Evolutionary conservation across 1,284 basidiomycete genomes (phyloP).

Genomic region (Cystobasidium pallidum): DNA sequence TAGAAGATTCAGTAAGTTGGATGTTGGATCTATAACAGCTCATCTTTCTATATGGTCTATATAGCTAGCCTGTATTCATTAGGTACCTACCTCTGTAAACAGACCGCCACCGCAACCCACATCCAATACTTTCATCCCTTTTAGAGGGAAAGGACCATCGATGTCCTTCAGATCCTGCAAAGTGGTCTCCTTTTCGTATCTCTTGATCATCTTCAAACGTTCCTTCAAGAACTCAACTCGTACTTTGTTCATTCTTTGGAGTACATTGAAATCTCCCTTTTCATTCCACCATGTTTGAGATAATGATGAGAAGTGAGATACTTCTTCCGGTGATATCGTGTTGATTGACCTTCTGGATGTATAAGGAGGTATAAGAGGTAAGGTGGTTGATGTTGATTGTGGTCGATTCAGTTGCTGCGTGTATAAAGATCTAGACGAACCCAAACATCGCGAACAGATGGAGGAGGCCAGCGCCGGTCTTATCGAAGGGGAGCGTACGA

Average conservation of each 20-base stretch:
- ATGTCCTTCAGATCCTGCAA: conserved; percentile 54
- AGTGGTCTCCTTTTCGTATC: conserved; percentile 43
- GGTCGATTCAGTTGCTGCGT: not conserved
- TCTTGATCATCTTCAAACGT: conserved; percentile 47
- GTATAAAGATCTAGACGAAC: not conserved
- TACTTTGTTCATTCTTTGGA: conserved; percentile 95
- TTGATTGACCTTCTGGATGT: not conserved
- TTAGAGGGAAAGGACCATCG: conserved; percentile 55
- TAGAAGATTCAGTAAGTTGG: too few relatives aligned
- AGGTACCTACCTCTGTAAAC: conserved; percentile 77
- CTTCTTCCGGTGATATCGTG: conserved; percentile 64
- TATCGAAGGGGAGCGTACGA: not conserved
- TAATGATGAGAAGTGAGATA: conserved; percentile 88
- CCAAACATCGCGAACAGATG: not conserved
- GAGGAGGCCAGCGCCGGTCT: not conserved
- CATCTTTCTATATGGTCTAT: too few relatives aligned
- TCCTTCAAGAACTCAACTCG: conserved; percentile 74
- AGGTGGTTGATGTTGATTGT: not conserved
- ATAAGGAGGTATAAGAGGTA: not conserved
- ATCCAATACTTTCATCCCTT: conserved; percentile 72
- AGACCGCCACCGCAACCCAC: conserved; percentile 96
- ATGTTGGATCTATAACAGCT: too few relatives aligned
- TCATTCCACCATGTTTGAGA: conserved; percentile 98
- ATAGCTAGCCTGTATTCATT: too few relatives aligned
- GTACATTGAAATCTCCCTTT: conserved; percentile 80